Conservation (phyloP, 192 early-diverging fungal genomes). For the Diversispora eburnea region DNA sequence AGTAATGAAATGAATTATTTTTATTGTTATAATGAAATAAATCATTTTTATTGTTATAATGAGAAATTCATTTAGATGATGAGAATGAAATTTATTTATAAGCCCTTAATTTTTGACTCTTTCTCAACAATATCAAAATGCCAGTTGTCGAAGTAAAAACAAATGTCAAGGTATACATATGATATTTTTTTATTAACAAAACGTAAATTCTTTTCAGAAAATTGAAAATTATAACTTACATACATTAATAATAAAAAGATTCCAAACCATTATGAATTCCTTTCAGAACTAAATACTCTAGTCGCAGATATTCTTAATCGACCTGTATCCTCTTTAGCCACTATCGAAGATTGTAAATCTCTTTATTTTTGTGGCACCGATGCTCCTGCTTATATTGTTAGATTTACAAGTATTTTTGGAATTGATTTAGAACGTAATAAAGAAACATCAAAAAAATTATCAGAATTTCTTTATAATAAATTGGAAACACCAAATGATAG, state of each 20-base stretch:
- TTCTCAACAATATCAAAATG: too few relatives aligned
- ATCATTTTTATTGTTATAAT: too few relatives aligned
- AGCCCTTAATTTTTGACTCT: too few relatives aligned
- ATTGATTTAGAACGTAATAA: conserved; percentile 11
- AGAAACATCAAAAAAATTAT: conserved; percentile 1
- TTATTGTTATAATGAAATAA: too few relatives aligned
- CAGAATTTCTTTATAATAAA: conserved; percentile 21
- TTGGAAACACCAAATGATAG: conserved; percentile 22
- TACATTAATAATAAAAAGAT: neutral
- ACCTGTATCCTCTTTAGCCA: neutral
- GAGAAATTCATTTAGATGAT: too few relatives aligned
- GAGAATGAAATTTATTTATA: too few relatives aligned
- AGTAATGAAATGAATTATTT: too few relatives aligned
- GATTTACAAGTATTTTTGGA: neutral
- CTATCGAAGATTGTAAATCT: neutral
- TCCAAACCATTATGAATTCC: neutral
- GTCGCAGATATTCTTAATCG: neutral
- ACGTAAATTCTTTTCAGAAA: too few relatives aligned
- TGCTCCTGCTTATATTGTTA: neutral
- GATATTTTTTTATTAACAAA: too few relatives aligned
- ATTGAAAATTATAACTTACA: too few relatives aligned
- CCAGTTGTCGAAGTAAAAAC: too few relatives aligned
- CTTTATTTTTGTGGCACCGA: neutral
- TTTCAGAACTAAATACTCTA: neutral
- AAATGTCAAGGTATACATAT: too few relatives aligned